Conservation (phyloP, 202 grass and related monocot genomes). For the Bolboschoenoplectus hybrid region DNA sequence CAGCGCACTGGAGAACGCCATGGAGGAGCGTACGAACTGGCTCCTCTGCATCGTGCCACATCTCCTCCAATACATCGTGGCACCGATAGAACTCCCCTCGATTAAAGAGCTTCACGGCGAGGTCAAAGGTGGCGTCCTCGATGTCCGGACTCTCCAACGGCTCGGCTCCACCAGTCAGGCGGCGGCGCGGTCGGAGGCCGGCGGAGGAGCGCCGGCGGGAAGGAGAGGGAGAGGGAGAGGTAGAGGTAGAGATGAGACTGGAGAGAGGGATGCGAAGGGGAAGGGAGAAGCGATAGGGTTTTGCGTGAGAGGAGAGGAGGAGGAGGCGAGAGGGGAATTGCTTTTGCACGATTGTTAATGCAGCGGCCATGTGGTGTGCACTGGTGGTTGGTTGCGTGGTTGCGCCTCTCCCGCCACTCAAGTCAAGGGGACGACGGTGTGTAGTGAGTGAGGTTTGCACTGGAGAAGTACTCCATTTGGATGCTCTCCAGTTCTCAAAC, state of each 20-base stretch:
- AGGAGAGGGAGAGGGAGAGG: not conserved
- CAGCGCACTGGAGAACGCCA: constrained; percentile 73
- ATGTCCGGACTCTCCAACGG: not conserved
- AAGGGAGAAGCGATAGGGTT: not conserved
- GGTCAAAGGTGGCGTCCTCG: constrained; percentile 47
- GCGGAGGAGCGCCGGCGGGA: not conserved
- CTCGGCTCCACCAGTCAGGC: constrained; percentile 51
- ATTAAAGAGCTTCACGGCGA: constrained; percentile 73
- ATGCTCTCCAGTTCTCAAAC: not conserved
- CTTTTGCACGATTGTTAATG: constrained; percentile 29
- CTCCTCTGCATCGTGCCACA: constrained; percentile 79
- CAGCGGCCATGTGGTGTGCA: constrained; percentile 7
- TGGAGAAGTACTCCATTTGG: not conserved
- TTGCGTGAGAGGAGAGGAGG: not conserved
- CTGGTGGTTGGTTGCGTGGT: not conserved
- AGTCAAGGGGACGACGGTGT: not conserved
- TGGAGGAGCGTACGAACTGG: constrained; percentile 78
- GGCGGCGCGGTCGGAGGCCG: constrained; percentile 48
- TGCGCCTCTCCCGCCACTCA: not conserved
- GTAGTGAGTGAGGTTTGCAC: not conserved
- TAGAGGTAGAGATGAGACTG: not conserved
- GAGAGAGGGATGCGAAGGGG: not conserved
- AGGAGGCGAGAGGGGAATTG: not conserved
- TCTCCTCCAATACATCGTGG: constrained; percentile 90
- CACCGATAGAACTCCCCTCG: constrained; percentile 70